Percentiles rank a stretch among this genome's conserved stretches.
These are phyloP conservation scores for Flaveria linearis DNA, from an alignment of 129 eudicot species.

Conservation along the genomic window DNA sequence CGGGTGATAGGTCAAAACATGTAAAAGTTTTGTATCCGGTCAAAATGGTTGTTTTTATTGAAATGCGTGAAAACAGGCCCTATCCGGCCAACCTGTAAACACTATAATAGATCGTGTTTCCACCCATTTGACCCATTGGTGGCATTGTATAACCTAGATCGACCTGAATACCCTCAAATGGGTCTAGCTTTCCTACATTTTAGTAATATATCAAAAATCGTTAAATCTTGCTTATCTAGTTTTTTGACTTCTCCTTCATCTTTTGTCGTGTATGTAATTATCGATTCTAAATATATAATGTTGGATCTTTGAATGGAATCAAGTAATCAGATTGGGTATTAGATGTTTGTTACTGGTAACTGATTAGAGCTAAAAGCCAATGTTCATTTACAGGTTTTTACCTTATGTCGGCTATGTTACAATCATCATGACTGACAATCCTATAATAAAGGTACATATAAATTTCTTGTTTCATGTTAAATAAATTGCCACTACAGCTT, in stretches of 20 bases:
- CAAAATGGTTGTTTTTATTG: neutral
- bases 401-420: slow-evolving; percentile 87
- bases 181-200: neutral
- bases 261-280: neutral
- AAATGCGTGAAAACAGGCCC: too few species aligned
- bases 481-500: neutral
- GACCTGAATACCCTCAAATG: neutral
- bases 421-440: slow-evolving; percentile 79
- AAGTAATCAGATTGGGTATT: neutral
- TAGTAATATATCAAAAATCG: neutral
- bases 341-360: neutral
- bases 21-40: neutral
- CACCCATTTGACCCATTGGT: neutral
- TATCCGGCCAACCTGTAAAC: too few species aligned
- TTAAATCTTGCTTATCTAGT: neutral
- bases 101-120: too few species aligned
- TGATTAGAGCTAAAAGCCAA: neutral
- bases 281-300: neutral
- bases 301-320: neutral
- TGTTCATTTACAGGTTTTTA: slow-evolving; percentile 63
- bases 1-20: neutral
- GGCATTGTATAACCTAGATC: neutral
- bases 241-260: neutral
- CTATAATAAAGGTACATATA: slow-evolving; percentile 60
- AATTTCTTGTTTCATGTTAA: neutral